Base-by-base conservation (phyloP, 129 eudicot species). In the Flaveria brownii region DNA sequence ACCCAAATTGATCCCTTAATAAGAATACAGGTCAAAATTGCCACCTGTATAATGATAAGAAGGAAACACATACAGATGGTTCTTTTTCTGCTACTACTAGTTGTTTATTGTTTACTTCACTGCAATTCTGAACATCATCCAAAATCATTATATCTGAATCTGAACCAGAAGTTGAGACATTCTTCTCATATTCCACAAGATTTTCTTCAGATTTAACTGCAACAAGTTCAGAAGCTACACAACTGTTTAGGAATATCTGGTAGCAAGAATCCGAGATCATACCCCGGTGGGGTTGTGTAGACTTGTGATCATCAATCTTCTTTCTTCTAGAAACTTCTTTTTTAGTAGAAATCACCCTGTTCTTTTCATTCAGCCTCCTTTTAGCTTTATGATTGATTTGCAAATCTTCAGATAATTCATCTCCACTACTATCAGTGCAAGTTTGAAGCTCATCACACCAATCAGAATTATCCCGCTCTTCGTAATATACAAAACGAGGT, bases 61-160 rank as follows among this genome's bases (percentile, higher is more conserved):
- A 70, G 28, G 25, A 22, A 60, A 51, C 22, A 70, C 85, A 14
- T 59, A 76, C 85, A 70, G 77, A 61, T 80, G 60, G 26, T 6
- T 30, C 49, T 39, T 71, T 51, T 74, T 73, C 43, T 68, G 70
- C 57, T 46, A 63, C 13, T 23, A 16, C 42, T 46, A 23, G 20
- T 68, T 25, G 72, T 46, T 76, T 68, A 64, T 42, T 65, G 66
- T 81, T 52, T 25, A 20, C 81, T 69, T 81, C 77, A 60, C 63
- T 49, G 42, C 68, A 51, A 49, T 69, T 51, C 30, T 12, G 70
- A 68, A 14, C 46, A 56, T 68, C 22, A 57, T 81, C 81, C 81
- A 78, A 76, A 26, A 81, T 77, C 81, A 59, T 51, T 47, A 76
- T 14, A 59, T 81, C 81, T 30, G 81, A 59, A 69, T 81, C 81